Evolutionary conservation across 208 protist species (phyloP), one percentile per base, ranked within the genome.

Genomic region (Jaenimonas drosophilae): DNA sequence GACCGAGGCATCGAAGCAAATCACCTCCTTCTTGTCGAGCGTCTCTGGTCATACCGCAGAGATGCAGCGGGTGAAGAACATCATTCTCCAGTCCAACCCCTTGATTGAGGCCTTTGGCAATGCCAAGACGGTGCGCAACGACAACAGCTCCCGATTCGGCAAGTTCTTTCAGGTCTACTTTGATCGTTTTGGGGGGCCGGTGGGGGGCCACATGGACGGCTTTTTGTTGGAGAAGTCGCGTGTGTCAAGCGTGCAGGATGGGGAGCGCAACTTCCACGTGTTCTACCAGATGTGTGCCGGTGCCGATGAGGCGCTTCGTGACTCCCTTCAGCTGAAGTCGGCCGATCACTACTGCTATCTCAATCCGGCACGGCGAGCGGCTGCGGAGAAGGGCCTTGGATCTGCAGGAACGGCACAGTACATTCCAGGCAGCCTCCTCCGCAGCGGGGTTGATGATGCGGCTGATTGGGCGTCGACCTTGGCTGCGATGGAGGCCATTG

Each of bases 261-360:
- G 89, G 12, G 96, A 98, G 77, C 64, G 94, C 19, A 97, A 95
- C 59, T 98, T 96, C 57, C 96, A 98, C 60, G 88, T 98, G 39
- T 97, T 97, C 49, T 97, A 97, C 61, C 92, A 97, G 68, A 43
- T 97, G 20, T 88, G 76, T 30, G 39, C 47, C 17, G 81, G 77
- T 37, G 57, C 55, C 11, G 32, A 70, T 41, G 29, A 24, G n/a
- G 49, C 59, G 32, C 39, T 81, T n/a, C 64, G 71, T n/a, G 61
- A 71, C 19, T 14, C 47, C 21, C 54, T 87, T 9, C 41, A 48
- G 24, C 21, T 85, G 12, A 44, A 50, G 7, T 24, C 33, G 9
- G 54, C 83, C 4, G 39, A 59, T 2, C 47, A 83, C 24, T 96
- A 88, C 54, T 43, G 63, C 36, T 94, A 94, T 54, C 51, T 93